These are phyloP conservation scores for Suhomyces maxii DNA, from an alignment of 1,139 yeast genomes.

Conservation along the genomic window DNA sequence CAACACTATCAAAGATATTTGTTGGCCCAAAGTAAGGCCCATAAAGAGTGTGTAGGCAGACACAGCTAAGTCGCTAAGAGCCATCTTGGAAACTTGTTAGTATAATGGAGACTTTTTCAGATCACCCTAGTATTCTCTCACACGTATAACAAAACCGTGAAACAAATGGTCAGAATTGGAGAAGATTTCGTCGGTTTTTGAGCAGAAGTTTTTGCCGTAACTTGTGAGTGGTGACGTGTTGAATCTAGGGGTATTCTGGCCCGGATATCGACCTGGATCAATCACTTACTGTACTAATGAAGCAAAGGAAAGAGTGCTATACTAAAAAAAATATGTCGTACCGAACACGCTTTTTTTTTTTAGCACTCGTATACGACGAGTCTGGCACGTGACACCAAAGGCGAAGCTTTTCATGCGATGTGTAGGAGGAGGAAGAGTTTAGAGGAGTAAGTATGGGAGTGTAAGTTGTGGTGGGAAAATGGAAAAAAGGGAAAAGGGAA, in stretches of 20 bases:
- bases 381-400: neutral
- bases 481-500: no score
- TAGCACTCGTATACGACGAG: neutral
- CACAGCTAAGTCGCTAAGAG: slow-evolving; percentile 25
- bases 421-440: neutral
- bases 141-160: neutral
- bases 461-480: no score
- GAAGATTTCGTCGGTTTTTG: neutral
- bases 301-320: neutral
- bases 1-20: slow-evolving; percentile 36
- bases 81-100: slow-evolving; percentile 22
- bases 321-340: neutral
- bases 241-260: neutral
- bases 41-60: slow-evolving; percentile 24
- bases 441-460: neutral
- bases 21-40: slow-evolving; percentile 31
- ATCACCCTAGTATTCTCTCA: neutral
- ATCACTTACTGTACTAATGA: neutral
- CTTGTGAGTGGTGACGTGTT: no score
- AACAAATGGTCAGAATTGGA: neutral
- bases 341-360: neutral
- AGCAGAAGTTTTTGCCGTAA: no score
- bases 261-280: neutral
- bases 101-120: neutral
- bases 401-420: no score